These are phyloP conservation scores for Globisporangium emineosum DNA, from an alignment of 352 stramenopile genomes.

Conservation along the genomic window DNA sequence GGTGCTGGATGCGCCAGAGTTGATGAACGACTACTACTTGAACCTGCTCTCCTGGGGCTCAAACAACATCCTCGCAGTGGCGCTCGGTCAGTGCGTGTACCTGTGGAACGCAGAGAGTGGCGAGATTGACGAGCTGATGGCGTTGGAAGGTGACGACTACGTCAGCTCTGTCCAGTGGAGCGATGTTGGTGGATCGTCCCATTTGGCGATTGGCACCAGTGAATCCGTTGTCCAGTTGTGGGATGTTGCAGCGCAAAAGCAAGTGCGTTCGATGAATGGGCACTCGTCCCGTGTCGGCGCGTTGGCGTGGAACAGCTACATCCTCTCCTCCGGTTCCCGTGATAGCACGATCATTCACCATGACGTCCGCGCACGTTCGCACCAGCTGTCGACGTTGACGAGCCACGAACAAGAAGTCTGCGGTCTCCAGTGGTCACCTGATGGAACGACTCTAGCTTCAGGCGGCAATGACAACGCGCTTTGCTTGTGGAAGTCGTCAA, in stretches of 20 bases:
- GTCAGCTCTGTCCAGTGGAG: conserved; percentile 97
- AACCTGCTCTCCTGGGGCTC: conserved; percentile 98
- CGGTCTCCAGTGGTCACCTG: conserved; percentile 95
- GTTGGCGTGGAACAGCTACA: conserved; percentile 95
- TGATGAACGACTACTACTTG: conserved; percentile 99
- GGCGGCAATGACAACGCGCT: conserved; percentile 98
- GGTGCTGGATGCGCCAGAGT: conserved; percentile 96
- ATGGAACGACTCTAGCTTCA: conserved; percentile 94
- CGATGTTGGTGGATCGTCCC: conserved; percentile 71
- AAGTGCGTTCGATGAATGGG: conserved; percentile 91
- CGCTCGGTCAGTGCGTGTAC: conserved; percentile 97
- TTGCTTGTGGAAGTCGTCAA: conserved; percentile 94
- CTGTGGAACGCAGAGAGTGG: conserved; percentile 97
- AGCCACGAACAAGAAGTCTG: conserved; percentile 98
- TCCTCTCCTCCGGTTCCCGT: conserved; percentile 92
- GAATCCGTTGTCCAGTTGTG: conserved; percentile 95
- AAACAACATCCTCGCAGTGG: conserved; percentile 97
- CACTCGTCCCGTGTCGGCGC: conserved; percentile 93
- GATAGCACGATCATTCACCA: conserved; percentile 94
- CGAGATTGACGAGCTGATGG: conserved; percentile 95
- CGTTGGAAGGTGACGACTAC: conserved; percentile 90
- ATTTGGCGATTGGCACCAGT: conserved; percentile 95
- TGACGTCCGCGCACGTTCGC: conserved; percentile 56
- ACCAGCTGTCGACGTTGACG: conserved; percentile 90
- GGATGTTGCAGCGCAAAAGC: conserved; percentile 92